Percentiles rank a stretch among this genome's conserved stretches.
Evolutionary conservation across 805 yeast species (phyloP).

Genomic region (Yarrowia sp.): DNA sequence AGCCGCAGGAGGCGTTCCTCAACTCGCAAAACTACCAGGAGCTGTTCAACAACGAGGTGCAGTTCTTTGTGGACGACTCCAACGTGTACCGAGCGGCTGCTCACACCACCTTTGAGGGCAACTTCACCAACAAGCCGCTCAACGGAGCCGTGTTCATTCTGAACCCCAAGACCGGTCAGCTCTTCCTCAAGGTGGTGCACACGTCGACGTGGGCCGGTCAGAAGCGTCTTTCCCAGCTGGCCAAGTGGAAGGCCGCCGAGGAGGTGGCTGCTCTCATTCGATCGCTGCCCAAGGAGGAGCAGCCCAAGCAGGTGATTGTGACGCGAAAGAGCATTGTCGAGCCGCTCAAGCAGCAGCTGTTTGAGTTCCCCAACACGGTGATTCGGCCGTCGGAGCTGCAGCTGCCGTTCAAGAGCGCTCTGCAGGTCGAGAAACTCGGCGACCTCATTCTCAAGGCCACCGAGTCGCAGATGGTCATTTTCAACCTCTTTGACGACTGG

Average conservation of each 20-base stretch:
- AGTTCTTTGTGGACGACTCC: conserved; percentile 89
- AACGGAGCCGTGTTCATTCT: conserved; percentile 92
- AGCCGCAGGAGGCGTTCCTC: conserved; percentile 89
- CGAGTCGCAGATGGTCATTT: conserved; percentile 90
- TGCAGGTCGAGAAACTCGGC: conserved; percentile 79
- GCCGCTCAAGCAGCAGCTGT: conserved; percentile 95
- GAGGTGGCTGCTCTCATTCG: conserved; percentile 91
- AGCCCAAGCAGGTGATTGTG: conserved; percentile 89
- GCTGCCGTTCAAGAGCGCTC: conserved; percentile 86
- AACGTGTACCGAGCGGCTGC: conserved; percentile 93
- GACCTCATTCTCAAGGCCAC: conserved; percentile 83
- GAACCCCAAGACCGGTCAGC: conserved; percentile 84
- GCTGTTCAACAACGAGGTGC: conserved; percentile 80
- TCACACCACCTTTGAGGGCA: conserved; percentile 91
- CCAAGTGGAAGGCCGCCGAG: conserved; percentile 98
- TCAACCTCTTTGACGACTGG: conserved; percentile 96
- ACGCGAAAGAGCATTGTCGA: conserved; percentile 91
- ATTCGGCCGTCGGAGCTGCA: conserved; percentile 88
- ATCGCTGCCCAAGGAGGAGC: conserved; percentile 90
- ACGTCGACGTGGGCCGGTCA: conserved; percentile 98
- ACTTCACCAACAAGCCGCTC: conserved; percentile 86
- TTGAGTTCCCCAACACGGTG: conserved; percentile 91
- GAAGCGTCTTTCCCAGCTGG: conserved; percentile 86
- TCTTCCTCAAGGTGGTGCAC: conserved; percentile 87
- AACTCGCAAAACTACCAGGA: conserved; percentile 91